These are phyloP conservation scores for Euphorbia tirucalli DNA, from an alignment of 345 rosid genomes.

Conservation along the genomic window DNA sequence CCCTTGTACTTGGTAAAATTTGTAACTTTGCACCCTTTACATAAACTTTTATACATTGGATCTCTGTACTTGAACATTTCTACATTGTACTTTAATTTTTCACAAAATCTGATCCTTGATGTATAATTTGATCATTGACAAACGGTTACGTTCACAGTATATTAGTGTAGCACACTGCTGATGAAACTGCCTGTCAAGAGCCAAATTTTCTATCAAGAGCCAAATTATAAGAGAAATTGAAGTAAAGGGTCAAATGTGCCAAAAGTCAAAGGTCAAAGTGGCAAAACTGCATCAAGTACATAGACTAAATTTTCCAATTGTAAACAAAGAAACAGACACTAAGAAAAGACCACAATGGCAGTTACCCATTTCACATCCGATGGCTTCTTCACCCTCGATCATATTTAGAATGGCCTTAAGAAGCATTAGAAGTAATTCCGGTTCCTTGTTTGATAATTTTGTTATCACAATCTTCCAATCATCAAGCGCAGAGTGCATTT, in stretches of 20 bases:
- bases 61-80: too few relatives aligned
- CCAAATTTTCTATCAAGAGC: not conserved
- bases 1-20: too few relatives aligned
- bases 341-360: not conserved
- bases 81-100: too few relatives aligned
- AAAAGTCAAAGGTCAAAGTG: not conserved
- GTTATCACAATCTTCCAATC: slow-evolving; percentile 66
- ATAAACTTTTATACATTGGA: too few relatives aligned
- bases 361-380: slow-evolving; percentile 51
- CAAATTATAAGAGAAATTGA: not conserved
- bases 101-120: too few relatives aligned
- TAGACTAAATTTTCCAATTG: not conserved
- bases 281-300: not conserved
- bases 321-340: slow-evolving; percentile 2
- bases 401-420: slow-evolving; percentile 57
- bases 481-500: slow-evolving; percentile 33
- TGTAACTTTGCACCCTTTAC: too few relatives aligned
- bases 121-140: too few relatives aligned
- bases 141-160: too few relatives aligned
- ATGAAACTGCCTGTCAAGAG: not conserved
- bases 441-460: slow-evolving; percentile 66
- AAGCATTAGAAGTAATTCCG: slow-evolving; percentile 64
- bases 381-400: slow-evolving; percentile 46
- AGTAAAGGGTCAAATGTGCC: not conserved
- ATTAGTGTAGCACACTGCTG: not conserved